A percentile compares a stretch with the other conserved stretches of the same genome.
Evolutionary conservation across 1,139 yeast species (phyloP).

Genomic region (Yamadazyma sp.): DNA sequence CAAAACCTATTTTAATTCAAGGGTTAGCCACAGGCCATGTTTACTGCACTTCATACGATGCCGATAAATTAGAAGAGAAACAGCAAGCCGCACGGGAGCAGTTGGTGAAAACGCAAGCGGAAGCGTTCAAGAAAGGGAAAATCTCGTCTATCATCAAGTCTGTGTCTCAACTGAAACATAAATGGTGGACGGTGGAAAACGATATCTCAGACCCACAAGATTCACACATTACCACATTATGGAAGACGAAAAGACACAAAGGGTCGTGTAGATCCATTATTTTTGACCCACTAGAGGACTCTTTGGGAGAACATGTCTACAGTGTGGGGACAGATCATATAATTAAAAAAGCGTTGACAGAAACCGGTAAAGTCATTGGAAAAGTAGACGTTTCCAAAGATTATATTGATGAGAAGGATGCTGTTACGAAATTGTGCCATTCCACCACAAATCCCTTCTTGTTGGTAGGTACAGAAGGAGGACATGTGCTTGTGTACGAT

Average conservation of each 20-base stretch:
- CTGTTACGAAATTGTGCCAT: slow-evolving; percentile 61
- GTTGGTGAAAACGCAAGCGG: slow-evolving; percentile 20
- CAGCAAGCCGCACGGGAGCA: slow-evolving; percentile 25
- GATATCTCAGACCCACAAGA: slow-evolving; percentile 33
- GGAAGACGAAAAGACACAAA: slow-evolving; percentile 91
- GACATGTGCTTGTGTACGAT: slow-evolving; percentile 63
- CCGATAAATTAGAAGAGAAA: slow-evolving; percentile 37
- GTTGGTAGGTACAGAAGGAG: slow-evolving; percentile 78
- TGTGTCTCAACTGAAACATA: slow-evolving; percentile 39
- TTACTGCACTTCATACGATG: slow-evolving; percentile 56
- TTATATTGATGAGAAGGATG: slow-evolving; percentile 30
- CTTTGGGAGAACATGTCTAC: slow-evolving; percentile 54
- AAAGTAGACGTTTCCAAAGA: slow-evolving; percentile 40
- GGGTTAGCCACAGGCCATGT: slow-evolving; percentile 85
- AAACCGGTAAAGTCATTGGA: slow-evolving; percentile 72
- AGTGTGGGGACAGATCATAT: slow-evolving; percentile 81
- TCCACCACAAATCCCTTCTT: slow-evolving; percentile 65
- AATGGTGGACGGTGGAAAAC: slow-evolving; percentile 50
- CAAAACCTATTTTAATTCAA: slow-evolving; percentile 57
- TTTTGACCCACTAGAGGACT: slow-evolving; percentile 53
- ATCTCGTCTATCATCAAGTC: slow-evolving; percentile 28
- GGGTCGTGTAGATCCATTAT: slow-evolving; percentile 78
- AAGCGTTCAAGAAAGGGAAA: slow-evolving; percentile 30
- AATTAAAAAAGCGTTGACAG: slow-evolving; percentile 70
- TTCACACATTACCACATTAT: slow-evolving; percentile 41